Base-by-base conservation (phyloP, 768 basidiomycete genomes). In the Boletus sp. region DNA sequence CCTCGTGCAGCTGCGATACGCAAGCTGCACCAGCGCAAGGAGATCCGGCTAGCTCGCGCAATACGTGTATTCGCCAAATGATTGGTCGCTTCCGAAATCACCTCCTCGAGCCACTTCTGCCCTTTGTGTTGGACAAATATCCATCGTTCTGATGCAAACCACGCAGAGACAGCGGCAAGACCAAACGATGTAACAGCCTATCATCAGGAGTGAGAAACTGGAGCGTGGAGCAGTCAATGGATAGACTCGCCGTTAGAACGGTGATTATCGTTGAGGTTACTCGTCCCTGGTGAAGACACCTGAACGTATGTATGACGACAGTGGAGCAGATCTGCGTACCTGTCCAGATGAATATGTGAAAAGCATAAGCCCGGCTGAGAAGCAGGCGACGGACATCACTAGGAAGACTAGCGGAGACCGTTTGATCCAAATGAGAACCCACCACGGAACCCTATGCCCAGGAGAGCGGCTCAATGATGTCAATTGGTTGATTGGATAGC, bases 341-440 rank as follows among this genome's bases (percentile, higher is more conserved):
- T 88, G 87, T 8, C 70, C 58, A 17, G 89, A 88, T 3, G 89
- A 82, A 64, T 90, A 91, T 14, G 87, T 79, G 64, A 91, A 91
- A 41, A 85, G 80, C 62, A 86, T 84, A 17, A 91, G 77, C 14
- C 89, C 89, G 39, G 87, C 78, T 1, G 87, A 90, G 70, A 92
- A 92, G 70, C 85, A 87, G 38, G 87, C 87, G 42, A 91, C 88
- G 50, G 90, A 89, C 67, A 91, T 77, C 55, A 91, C 88, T 43
- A 91, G 81, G 73, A 91, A 90, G 57, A 90, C 86, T 33, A 92
- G 76, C 14, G 89, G 89, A 6, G 88, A 88, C 34, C 88, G 77
- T 66, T 90, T 91, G 73, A 91, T 91, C 89, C 88, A 92, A 60
- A 91, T 90, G 39, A 80, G 66, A 23, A 82, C 78, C 79, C 79